These are phyloP conservation scores for Cordyceps pruinosa DNA, from an alignment of 2,329 filamentous ascomycete genomes.

Conservation along the genomic window DNA sequence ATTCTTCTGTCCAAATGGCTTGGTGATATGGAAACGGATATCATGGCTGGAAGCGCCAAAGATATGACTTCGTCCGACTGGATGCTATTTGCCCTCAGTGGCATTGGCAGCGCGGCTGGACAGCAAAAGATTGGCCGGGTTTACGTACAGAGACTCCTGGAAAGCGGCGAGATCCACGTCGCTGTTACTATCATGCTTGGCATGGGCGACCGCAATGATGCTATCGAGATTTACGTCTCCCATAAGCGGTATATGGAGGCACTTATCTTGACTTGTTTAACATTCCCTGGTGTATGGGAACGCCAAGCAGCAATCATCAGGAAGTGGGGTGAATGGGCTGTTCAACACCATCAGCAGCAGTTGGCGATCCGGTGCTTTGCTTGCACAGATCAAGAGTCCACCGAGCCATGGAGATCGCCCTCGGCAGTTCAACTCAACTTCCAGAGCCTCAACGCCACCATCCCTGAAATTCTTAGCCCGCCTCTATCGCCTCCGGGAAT, in stretches of 20 bases:
- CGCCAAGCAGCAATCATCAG: conserved; percentile 79
- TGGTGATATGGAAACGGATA: conserved; percentile 73
- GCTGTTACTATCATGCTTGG: conserved; percentile 89
- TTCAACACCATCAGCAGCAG: conserved; percentile 80
- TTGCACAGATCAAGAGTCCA: conserved; percentile 77
- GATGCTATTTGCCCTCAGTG: conserved; percentile 90
- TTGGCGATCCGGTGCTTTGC: conserved; percentile 90
- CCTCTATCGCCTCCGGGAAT: conserved; percentile 66
- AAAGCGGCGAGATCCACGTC: conserved; percentile 84
- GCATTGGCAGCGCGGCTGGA: conserved; percentile 67
- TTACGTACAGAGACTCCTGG: conserved; percentile 83
- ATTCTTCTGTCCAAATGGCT: conserved; percentile 91
- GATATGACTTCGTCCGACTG: conserved; percentile 92
- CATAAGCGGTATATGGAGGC: conserved; percentile 91
- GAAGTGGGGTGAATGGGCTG: conserved; percentile 91
- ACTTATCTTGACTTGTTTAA: conserved; percentile 75
- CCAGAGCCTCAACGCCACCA: conserved; percentile 45
- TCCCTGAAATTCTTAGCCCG: conserved; percentile 59
- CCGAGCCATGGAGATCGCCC: conserved; percentile 83
- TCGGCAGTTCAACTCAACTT: conserved; percentile 59
- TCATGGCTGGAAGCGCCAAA: conserved; percentile 72
- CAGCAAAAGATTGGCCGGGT: conserved; percentile 87
- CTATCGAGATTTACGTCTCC: conserved; percentile 92
- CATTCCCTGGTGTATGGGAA: conserved; percentile 82
- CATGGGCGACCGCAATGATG: conserved; percentile 86